Evolutionary conservation across 2,329 filamentous ascomycete species (phyloP).

Genomic region (Pseudonectria buxi): DNA sequence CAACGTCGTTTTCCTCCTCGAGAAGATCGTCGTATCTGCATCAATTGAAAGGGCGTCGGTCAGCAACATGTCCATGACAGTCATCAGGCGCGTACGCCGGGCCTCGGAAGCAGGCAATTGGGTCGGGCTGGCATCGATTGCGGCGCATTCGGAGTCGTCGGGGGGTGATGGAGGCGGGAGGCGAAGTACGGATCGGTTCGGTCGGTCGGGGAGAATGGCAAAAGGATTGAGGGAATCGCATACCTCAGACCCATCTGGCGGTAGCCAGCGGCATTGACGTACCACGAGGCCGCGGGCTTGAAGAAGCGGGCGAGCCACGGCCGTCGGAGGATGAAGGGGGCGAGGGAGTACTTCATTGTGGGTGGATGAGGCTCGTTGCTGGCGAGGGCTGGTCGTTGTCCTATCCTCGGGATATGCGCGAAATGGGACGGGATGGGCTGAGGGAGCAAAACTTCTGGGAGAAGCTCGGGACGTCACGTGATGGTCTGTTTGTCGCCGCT

Average conservation of each 20-base stretch:
- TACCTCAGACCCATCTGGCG: slow-evolving; percentile 88
- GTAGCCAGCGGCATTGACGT: slow-evolving; percentile 83
- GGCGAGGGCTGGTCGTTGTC: slow-evolving; percentile 8
- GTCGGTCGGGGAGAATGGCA: background rate
- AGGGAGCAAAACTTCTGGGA: slow-evolving; percentile 24
- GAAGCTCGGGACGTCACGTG: slow-evolving; percentile 30
- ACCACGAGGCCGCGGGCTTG: slow-evolving; percentile 81
- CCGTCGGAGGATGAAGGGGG: slow-evolving; percentile 71
- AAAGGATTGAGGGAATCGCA: slow-evolving; percentile 23
- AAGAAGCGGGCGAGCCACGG: slow-evolving; percentile 76
- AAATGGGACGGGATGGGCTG: slow-evolving; percentile 27
- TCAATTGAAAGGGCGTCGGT: slow-evolving; percentile 13
- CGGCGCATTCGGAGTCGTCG: no score
- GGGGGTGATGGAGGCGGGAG: background rate
- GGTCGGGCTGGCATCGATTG: background rate
- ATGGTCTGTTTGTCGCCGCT: background rate
- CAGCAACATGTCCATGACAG: slow-evolving; percentile 12
- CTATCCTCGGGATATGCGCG: slow-evolving; percentile 24
- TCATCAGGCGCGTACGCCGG: background rate
- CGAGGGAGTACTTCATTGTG: slow-evolving; percentile 64
- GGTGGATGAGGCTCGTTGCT: slow-evolving; percentile 23
- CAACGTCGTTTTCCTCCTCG: slow-evolving; percentile 81
- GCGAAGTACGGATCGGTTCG: slow-evolving; percentile 1
- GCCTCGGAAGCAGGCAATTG: slow-evolving; percentile 13
- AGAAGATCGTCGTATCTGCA: slow-evolving; percentile 87